Conservation (phyloP, 352 stramenopile genomes). For the Thalassiosira exigua region DNA sequence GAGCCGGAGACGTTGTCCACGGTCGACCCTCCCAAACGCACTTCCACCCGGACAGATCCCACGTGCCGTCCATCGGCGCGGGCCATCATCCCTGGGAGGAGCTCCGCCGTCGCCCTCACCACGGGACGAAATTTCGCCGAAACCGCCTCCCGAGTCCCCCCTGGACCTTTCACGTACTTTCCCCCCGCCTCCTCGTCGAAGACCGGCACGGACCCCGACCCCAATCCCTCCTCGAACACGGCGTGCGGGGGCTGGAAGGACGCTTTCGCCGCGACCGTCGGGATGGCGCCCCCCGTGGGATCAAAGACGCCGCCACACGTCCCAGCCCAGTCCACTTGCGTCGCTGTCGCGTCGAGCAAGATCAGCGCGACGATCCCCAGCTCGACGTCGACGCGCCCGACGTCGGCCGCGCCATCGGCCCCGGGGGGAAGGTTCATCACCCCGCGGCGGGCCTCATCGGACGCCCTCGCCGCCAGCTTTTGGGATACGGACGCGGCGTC, state of each 20-base stretch:
- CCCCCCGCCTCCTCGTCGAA: conserved; percentile 21
- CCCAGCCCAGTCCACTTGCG: not conserved
- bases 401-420: conserved; percentile 23
- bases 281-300: conserved; percentile 5
- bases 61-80: conserved; percentile 40
- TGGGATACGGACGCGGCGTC: conserved; percentile 54
- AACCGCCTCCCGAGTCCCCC: not conserved
- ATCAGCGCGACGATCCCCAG: conserved; percentile 49
- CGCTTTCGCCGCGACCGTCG: conserved; percentile 31
- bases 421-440: conserved; percentile 8
- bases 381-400: conserved; percentile 38
- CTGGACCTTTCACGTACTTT: not conserved
- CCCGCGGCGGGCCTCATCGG: conserved; percentile 7
- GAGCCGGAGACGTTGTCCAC: conserved; percentile 7
- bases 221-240: conserved; percentile 52
- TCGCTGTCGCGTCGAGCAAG: conserved; percentile 1
- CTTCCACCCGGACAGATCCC: conserved; percentile 29
- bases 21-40: not conserved
- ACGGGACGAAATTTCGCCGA: conserved; percentile 45
- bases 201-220: conserved; percentile 21
- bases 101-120: conserved; percentile 15
- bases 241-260: conserved; percentile 44
- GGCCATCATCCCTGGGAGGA: conserved; percentile 41
- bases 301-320: not conserved
- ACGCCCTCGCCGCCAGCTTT: conserved; percentile 55